Conservation (phyloP, 140 eudicot species). For the Senecio squalidus region DNA sequence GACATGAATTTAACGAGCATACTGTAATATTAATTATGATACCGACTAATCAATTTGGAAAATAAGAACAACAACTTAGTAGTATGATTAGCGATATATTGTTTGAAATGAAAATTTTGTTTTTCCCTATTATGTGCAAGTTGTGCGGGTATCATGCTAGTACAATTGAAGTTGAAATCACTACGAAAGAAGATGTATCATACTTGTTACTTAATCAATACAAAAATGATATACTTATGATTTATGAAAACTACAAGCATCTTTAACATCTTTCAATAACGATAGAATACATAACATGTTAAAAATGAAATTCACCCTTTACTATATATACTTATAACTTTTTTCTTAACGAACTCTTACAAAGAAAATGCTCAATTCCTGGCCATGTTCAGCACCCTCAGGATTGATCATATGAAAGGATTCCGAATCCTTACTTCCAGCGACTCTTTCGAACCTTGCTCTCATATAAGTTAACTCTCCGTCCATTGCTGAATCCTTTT, state of each 20-base stretch:
- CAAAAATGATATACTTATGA: not conserved
- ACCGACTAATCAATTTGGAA: too few species aligned
- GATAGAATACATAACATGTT: not conserved
- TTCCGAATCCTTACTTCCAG: slow-evolving; percentile 78
- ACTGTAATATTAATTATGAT: too few species aligned
- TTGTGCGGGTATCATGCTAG: too few species aligned
- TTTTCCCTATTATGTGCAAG: too few species aligned
- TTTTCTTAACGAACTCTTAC: slow-evolving; percentile 35
- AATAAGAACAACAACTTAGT: too few species aligned
- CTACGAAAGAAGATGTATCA: not conserved
- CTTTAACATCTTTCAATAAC: not conserved
- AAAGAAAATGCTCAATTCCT: slow-evolving; percentile 82
- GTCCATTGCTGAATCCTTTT: slow-evolving; percentile 37
- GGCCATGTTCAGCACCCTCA: slow-evolving; percentile 63
- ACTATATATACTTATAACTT: not conserved
- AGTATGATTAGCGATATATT: too few species aligned
- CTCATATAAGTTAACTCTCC: slow-evolving; percentile 85
- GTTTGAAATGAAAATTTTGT: too few species aligned
- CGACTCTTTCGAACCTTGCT: slow-evolving; percentile 74
- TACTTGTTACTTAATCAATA: not conserved
- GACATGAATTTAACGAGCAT: too few species aligned
- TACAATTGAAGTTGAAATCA: not conserved
- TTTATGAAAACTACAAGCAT: not conserved
- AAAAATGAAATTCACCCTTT: not conserved
- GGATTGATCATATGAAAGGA: slow-evolving; percentile 88